Percentiles rank a stretch among this genome's conserved stretches.
Conservation (phyloP, 441 rosid species). For the Gossypium davidsonii region DNA sequence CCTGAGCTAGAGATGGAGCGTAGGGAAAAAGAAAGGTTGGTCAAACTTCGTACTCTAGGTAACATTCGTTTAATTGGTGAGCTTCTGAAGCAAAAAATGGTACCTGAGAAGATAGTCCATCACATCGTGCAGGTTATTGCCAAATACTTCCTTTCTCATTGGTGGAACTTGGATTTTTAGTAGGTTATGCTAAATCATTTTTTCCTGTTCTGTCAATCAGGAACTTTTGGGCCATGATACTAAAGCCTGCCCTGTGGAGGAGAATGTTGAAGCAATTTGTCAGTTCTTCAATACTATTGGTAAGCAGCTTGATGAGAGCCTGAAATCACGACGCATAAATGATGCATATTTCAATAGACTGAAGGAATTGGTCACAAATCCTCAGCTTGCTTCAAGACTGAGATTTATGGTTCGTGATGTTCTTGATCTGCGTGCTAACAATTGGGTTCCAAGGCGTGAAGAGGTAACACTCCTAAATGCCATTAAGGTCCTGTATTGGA, state of each 20-base stretch:
- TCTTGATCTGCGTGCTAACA: slow-evolving; percentile 66
- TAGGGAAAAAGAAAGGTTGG: slow-evolving; percentile 70
- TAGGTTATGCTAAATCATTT: not conserved
- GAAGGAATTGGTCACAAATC: slow-evolving; percentile 56
- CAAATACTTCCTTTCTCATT: not conserved
- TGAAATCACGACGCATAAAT: slow-evolving; percentile 57
- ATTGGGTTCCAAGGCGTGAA: slow-evolving; percentile 90
- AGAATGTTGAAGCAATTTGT: slow-evolving; percentile 81
- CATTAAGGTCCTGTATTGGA: not conserved
- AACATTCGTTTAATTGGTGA: slow-evolving; percentile 87
- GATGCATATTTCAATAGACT: slow-evolving; percentile 53
- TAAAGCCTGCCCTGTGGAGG: slow-evolving; percentile 65
- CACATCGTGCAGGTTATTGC: slow-evolving; percentile 62
- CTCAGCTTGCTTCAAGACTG: slow-evolving; percentile 62
- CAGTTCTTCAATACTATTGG: slow-evolving; percentile 79
- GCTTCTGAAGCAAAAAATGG: slow-evolving; percentile 88
- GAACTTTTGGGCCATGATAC: slow-evolving; percentile 66
- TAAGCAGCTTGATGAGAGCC: slow-evolving; percentile 73
- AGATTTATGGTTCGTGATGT: slow-evolving; percentile 73
- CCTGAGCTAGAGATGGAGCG: slow-evolving; percentile 75
- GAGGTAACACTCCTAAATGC: slow-evolving; percentile 42
- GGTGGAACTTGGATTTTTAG: not conserved
- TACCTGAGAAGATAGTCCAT: slow-evolving; percentile 78
- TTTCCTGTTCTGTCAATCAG: slow-evolving; percentile 30
- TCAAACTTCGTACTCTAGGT: slow-evolving; percentile 77